Conservation (phyloP, 1,284 basidiomycete species). For the Phylloporus gajari region DNA sequence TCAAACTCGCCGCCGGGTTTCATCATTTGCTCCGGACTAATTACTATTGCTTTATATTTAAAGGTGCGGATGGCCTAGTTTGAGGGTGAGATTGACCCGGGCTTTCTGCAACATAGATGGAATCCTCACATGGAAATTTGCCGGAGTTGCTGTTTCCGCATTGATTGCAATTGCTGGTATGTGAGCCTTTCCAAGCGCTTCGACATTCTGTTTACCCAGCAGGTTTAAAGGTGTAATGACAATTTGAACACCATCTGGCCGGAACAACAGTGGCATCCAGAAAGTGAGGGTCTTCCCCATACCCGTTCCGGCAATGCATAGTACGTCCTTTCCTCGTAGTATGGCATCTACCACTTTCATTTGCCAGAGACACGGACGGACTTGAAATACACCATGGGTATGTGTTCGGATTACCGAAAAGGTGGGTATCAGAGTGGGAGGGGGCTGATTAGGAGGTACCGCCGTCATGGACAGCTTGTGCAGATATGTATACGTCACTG, state of each 20-base stretch:
- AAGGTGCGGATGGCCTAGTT: too few species aligned
- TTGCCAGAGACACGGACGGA: neutral
- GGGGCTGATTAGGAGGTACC: too few species aligned
- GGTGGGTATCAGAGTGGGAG: too few species aligned
- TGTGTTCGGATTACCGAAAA: too few species aligned
- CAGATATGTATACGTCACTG: too few species aligned
- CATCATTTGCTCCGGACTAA: conserved; percentile 25
- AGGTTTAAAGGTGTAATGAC: neutral
- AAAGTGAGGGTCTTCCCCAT: neutral
- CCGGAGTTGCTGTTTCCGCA: neutral
- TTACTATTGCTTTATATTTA: conserved; percentile 4
- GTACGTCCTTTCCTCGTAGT: neutral
- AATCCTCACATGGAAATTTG: neutral
- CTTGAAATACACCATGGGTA: too few species aligned
- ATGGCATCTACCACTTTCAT: neutral
- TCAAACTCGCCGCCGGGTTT: conserved; percentile 16
- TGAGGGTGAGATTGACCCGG: too few species aligned
- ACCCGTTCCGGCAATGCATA: neutral
- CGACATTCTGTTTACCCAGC: neutral
- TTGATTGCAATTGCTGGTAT: neutral
- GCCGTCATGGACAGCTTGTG: too few species aligned
- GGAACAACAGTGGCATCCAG: neutral
- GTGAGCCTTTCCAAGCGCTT: neutral
- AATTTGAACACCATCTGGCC: neutral
- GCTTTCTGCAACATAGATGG: too few species aligned